Conservation (phyloP, 2,329 filamentous ascomycete species). For the Pyrenochaeta sp. region DNA sequence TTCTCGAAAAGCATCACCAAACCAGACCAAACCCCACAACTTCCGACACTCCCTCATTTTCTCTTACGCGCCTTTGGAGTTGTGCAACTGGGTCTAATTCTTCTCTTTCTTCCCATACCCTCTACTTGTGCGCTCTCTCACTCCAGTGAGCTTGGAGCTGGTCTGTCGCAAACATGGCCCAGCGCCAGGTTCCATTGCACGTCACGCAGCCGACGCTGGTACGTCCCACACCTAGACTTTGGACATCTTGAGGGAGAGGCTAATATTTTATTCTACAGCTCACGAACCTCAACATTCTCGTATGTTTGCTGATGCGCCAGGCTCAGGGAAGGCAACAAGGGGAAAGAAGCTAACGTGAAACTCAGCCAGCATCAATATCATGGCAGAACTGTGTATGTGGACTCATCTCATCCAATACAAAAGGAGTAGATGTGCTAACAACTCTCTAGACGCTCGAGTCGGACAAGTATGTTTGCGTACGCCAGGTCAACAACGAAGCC, state of each 20-base stretch:
- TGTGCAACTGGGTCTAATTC: slow-evolving; percentile 49
- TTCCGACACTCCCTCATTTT: slow-evolving; percentile 46
- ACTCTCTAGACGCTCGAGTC: slow-evolving; percentile 87
- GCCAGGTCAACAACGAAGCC: slow-evolving; percentile 84
- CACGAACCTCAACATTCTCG: slow-evolving; percentile 58
- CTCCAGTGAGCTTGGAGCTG: slow-evolving; percentile 50
- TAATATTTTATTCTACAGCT: slow-evolving; percentile 50
- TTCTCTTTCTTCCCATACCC: slow-evolving; percentile 47
- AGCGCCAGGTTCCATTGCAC: slow-evolving; percentile 85
- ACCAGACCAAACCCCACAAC: slow-evolving; percentile 31
- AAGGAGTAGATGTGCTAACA: slow-evolving; percentile 26
- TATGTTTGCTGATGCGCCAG: slow-evolving; percentile 42
- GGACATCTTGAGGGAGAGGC: slow-evolving; percentile 19
- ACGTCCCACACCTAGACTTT: slow-evolving; percentile 31
- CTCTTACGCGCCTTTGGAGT: slow-evolving; percentile 49
- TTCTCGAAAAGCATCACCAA: slow-evolving; percentile 38
- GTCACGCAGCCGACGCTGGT: slow-evolving; percentile 84
- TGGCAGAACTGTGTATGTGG: slow-evolving; percentile 84
- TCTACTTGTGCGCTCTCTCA: slow-evolving; percentile 39
- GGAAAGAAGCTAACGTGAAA: slow-evolving; percentile 38
- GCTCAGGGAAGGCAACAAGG: slow-evolving; percentile 21
- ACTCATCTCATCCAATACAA: background rate
- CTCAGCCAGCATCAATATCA: slow-evolving; percentile 75
- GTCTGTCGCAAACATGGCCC: slow-evolving; percentile 63
- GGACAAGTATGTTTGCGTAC: slow-evolving; percentile 93